phyloP scores from a whole-genome alignment of 192 early-diverging fungal genomes.

The Glomus cerebriforme region DNA sequence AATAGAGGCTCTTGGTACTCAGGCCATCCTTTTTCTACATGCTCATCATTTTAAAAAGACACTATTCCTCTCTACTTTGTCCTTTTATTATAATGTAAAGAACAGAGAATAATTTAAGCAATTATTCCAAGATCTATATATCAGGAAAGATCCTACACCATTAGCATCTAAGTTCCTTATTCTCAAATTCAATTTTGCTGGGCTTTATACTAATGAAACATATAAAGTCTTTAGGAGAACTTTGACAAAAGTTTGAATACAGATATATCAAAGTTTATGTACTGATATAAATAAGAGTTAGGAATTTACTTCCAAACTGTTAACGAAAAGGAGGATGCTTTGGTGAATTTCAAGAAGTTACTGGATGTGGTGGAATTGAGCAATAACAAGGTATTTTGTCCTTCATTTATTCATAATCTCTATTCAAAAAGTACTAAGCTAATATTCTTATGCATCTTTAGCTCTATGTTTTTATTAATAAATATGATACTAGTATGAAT shows the following conservation, averaged over 20 bases:
- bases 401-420: neutral
- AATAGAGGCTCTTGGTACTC: constrained; percentile 11
- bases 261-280: no score
- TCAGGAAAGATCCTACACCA: neutral
- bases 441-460: constrained; percentile 9
- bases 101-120: constrained; percentile 2
- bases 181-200: no score
- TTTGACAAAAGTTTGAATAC: constrained; percentile 3
- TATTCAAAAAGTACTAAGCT: constrained; percentile 13
- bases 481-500: constrained; percentile 12
- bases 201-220: neutral
- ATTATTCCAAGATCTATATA: neutral
- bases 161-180: neutral
- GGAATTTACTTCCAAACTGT: neutral
- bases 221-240: neutral
- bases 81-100: neutral
- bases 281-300: neutral
- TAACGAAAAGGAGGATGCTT: neutral
- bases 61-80: constrained; percentile 18
- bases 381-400: neutral
- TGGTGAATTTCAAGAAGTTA: neutral
- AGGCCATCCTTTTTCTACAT: neutral
- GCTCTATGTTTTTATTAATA: constrained; percentile 23
- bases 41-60: neutral
- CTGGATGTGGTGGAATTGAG: neutral